Conservation (phyloP, 208 protist genomes). For the Porcisia deanei region DNA sequence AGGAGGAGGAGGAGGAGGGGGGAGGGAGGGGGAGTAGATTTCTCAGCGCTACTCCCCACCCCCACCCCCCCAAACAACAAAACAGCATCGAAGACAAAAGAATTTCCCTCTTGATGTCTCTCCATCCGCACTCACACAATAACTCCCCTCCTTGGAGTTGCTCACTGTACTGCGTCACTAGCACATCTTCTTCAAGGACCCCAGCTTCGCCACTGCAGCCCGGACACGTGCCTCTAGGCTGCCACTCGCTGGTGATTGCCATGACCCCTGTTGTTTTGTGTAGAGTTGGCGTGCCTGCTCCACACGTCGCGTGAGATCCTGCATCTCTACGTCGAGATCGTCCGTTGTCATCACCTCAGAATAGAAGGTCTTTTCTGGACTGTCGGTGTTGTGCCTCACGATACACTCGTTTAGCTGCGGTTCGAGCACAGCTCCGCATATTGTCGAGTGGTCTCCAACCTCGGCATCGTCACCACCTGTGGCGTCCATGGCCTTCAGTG, state of each 20-base stretch:
- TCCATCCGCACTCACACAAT: too few relatives aligned
- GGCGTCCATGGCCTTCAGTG: background rate
- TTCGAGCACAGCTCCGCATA: background rate
- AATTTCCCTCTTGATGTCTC: too few relatives aligned
- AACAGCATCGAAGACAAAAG: too few relatives aligned
- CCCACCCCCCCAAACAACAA: too few relatives aligned
- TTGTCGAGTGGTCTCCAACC: background rate
- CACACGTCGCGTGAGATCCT: constrained; percentile 17
- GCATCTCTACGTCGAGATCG: background rate
- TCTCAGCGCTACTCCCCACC: too few relatives aligned
- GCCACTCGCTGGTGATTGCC: background rate
- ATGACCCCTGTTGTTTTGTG: constrained; percentile 10
- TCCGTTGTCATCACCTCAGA: background rate
- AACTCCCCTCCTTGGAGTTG: background rate
- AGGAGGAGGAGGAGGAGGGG: too few relatives aligned
- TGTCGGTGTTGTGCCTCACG: background rate
- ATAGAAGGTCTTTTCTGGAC: background rate
- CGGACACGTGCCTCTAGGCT: constrained; percentile 22
- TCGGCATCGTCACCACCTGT: background rate
- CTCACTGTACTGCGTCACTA: background rate
- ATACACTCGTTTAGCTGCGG: background rate
- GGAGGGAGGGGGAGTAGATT: too few relatives aligned
- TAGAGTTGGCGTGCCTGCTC: constrained; percentile 24
- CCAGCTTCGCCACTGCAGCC: constrained; percentile 25
- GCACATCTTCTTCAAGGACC: background rate